phyloP scores from a whole-genome alignment of 2,329 filamentous ascomycete species.

The Cadophora sp. region DNA sequence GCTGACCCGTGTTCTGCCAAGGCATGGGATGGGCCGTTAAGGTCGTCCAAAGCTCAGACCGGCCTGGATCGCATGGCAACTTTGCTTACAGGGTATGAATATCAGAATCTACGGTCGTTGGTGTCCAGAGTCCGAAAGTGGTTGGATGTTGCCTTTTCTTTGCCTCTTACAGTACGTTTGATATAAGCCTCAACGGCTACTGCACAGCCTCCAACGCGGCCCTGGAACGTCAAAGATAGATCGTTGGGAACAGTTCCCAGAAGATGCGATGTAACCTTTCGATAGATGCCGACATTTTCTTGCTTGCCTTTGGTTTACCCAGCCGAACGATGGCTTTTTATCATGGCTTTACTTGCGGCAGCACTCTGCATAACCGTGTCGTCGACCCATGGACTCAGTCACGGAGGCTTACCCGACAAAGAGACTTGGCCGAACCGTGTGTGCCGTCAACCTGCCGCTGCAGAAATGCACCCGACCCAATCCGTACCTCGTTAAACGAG shows the following conservation, averaged over 20 bases:
- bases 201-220: neutral
- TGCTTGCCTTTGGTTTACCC: neutral
- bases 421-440: conserved; percentile 16
- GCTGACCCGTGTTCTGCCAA: conserved; percentile 1
- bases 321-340: neutral
- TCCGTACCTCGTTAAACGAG: conserved; percentile 2
- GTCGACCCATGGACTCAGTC: conserved; percentile 4
- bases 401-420: conserved; percentile 9
- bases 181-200: neutral
- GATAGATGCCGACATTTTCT: neutral
- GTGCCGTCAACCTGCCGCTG: conserved; percentile 9
- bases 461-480: conserved; percentile 6
- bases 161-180: neutral
- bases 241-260: neutral
- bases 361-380: conserved; percentile 15
- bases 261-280: conserved; percentile 9
- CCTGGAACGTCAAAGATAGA: neutral
- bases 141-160: neutral
- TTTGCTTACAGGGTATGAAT: neutral
- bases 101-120: neutral
- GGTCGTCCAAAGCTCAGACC: neutral
- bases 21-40: neutral
- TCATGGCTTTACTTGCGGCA: conserved; percentile 7
- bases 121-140: neutral
- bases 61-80: neutral